Evolutionary conservation across 1,284 basidiomycete species (phyloP).

Genomic region (Apiotrichum laibachii): DNA sequence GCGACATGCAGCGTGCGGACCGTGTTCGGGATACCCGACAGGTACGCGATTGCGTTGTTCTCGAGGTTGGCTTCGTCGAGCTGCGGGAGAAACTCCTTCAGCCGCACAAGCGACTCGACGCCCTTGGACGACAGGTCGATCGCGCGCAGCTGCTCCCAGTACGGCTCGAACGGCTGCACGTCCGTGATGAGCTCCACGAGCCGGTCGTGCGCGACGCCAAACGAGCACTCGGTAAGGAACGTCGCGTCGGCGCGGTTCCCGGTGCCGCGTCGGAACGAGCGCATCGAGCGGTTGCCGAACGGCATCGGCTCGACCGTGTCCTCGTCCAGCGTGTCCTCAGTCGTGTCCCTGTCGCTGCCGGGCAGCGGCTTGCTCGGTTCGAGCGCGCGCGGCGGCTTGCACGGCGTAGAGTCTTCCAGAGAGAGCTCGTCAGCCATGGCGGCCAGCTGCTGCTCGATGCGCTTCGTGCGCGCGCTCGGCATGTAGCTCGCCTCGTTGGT

Average conservation of each 20-base stretch:
- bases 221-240: constrained; percentile 88
- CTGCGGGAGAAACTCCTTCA: constrained; percentile 89
- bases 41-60: constrained; percentile 75
- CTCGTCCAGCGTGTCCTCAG: constrained; percentile 4
- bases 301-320: constrained; percentile 20
- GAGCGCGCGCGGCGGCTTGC: constrained; percentile 57
- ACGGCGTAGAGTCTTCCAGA: constrained; percentile 58
- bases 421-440: constrained; percentile 66
- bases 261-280: constrained; percentile 19
- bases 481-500: constrained; percentile 51
- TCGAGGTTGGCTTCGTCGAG: constrained; percentile 77
- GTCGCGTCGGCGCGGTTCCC: constrained; percentile 61
- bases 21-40: constrained; percentile 76
- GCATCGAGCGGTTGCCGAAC: constrained; percentile 9
- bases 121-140: constrained; percentile 77
- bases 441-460: constrained; percentile 73
- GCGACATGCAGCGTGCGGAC: constrained; percentile 78
- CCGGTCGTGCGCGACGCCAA: constrained; percentile 83
- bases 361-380: neutral
- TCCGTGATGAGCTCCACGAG: constrained; percentile 92
- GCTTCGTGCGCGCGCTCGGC: constrained; percentile 68
- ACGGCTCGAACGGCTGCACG: constrained; percentile 88
- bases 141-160: constrained; percentile 77
- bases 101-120: constrained; percentile 81
- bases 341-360: neutral